A percentile compares a stretch with the other conserved stretches of the same genome.
Evolutionary conservation across 2,329 filamentous ascomycete species (phyloP).

Genomic region (Calycina herbarum): DNA sequence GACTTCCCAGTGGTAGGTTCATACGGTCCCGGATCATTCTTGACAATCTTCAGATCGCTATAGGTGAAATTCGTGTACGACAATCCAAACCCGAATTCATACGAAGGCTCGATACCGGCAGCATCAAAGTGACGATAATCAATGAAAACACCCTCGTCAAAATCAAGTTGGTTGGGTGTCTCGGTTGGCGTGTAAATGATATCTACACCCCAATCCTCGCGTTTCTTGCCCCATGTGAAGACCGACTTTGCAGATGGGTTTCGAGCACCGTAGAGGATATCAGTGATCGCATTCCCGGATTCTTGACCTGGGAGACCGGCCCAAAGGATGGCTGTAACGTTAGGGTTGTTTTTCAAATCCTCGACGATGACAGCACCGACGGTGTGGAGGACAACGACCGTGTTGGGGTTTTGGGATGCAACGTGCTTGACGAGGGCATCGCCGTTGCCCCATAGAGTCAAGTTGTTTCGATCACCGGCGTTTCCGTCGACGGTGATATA

Average conservation of each 20-base stretch:
- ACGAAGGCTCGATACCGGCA: conserved; percentile 63
- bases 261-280: conserved; percentile 77
- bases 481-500: conserved; percentile 83
- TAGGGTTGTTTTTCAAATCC: conserved; percentile 71
- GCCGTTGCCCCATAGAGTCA: conserved; percentile 84
- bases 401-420: conserved; percentile 77
- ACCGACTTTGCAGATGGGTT: conserved; percentile 76
- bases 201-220: conserved; percentile 45
- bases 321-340: conserved; percentile 82
- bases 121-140: conserved; percentile 77
- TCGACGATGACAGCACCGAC: conserved; percentile 77
- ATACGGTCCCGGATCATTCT: conserved; percentile 28
- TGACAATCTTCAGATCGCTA: conserved; percentile 55
- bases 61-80: conserved; percentile 79
- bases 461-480: conserved; percentile 83
- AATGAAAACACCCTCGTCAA: conserved; percentile 76
- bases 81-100: conserved; percentile 79
- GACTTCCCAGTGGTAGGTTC: conserved; percentile 62
- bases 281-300: conserved; percentile 74
- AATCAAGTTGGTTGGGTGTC: conserved; percentile 66
- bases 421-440: conserved; percentile 81
- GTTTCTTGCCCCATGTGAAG: conserved; percentile 71
- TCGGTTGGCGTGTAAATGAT: conserved; percentile 43
- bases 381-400: conserved; percentile 87
- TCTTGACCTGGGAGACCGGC: conserved; percentile 85